Conservation (phyloP, 108 stramenopile species). For the Bacterosira constricta region DNA sequence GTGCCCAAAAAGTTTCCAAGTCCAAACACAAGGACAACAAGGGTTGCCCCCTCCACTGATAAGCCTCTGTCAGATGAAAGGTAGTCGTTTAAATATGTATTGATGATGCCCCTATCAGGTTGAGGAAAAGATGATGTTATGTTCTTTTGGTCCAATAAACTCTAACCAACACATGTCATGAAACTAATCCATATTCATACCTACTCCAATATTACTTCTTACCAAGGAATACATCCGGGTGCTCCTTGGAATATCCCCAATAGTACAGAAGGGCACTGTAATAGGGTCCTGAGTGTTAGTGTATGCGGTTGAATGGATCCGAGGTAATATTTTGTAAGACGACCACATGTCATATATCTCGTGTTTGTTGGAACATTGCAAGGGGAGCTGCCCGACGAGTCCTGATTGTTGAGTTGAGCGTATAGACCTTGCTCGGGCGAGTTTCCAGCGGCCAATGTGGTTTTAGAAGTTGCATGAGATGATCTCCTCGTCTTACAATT, state of each 20-base stretch:
- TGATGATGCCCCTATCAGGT: constrained; percentile 61
- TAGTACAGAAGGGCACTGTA: constrained; percentile 66
- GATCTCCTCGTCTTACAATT: too few relatives aligned
- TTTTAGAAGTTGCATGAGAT: too few relatives aligned
- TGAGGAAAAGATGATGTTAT: not conserved
- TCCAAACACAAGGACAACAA: constrained; percentile 70
- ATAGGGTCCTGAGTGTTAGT: constrained; percentile 41
- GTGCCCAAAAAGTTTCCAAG: constrained; percentile 80
- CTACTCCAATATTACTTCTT: constrained; percentile 19
- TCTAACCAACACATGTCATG: not conserved
- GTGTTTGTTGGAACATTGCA: not conserved
- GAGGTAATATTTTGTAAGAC: constrained; percentile 4
- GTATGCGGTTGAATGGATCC: constrained; percentile 29
- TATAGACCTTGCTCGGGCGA: constrained; percentile 17
- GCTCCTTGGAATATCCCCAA: constrained; percentile 83
- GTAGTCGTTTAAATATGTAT: constrained; percentile 87
- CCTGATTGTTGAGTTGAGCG: constrained; percentile 7
- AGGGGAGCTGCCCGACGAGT: not conserved
- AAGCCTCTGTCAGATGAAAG: constrained; percentile 79
- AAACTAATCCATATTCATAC: not conserved
- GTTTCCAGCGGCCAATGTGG: constrained; percentile 4
- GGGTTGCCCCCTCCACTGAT: constrained; percentile 74
- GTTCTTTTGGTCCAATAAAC: not conserved
- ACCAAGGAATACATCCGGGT: constrained; percentile 85
- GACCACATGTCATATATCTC: not conserved